phyloP scores from a whole-genome alignment of 345 rosid genomes.

The Linum usitatissimum region DNA sequence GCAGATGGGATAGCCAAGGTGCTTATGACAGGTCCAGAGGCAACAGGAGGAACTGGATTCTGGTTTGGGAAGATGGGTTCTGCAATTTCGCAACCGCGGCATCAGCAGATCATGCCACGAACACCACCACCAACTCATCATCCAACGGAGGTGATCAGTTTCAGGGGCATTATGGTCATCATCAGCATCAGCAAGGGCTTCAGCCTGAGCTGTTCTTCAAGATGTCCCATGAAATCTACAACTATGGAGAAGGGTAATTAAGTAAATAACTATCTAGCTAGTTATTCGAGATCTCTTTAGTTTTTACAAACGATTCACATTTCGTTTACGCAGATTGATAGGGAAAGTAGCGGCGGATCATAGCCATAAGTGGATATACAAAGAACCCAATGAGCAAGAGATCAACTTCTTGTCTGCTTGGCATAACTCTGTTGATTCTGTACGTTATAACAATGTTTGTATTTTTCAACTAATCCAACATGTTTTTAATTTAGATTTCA shows the following conservation, averaged over 20 bases:
- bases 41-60: conserved; percentile 94
- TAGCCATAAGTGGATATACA: conserved; percentile 93
- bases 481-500: not conserved
- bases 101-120: conserved; percentile 33
- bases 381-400: conserved; percentile 85
- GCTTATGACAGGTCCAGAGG: conserved; percentile 95
- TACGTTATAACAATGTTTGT: conserved; percentile 18
- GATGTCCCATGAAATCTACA: conserved; percentile 99
- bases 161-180: conserved; percentile 14
- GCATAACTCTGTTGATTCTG: conserved; percentile 93
- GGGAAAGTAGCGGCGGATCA: conserved; percentile 96
- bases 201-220: conserved; percentile 96
- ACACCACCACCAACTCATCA: conserved; percentile 32
- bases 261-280: not conserved
- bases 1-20: conserved; percentile 94
- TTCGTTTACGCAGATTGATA: conserved; percentile 41
- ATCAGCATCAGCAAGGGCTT: conserved; percentile 48
- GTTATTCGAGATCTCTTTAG: too few species aligned
- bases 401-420: conserved; percentile 90
- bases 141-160: conserved; percentile 42
- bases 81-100: conserved; percentile 90
- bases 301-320: too few species aligned
- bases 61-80: conserved; percentile 99
- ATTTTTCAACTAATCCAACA: too few species aligned
- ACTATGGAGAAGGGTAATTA: conserved; percentile 93